phyloP scores from a whole-genome alignment of 495 filamentous ascomycete genomes.

The Acidomyces sp. region DNA sequence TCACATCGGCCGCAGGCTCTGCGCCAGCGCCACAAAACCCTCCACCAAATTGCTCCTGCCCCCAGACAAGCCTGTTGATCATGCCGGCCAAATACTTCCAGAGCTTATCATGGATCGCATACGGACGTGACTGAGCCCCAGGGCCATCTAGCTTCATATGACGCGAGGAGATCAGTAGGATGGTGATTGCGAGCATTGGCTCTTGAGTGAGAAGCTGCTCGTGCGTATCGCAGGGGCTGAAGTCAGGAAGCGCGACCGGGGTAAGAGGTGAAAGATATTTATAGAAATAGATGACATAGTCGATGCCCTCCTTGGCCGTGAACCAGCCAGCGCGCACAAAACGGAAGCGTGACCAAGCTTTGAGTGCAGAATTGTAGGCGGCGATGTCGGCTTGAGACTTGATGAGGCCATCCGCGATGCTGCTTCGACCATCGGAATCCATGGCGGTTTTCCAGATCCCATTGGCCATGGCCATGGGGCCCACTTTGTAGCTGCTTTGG shows the following conservation, averaged over 20 bases:
- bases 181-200: conserved; percentile 77
- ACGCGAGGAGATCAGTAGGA: conserved; percentile 80
- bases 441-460: conserved; percentile 6
- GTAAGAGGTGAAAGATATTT: conserved; percentile 78
- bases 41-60: conserved; percentile 84
- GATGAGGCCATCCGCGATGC: conserved; percentile 17
- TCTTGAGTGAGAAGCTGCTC: conserved; percentile 70
- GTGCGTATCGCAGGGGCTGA: conserved; percentile 59
- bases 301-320: conserved; percentile 79
- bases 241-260: conserved; percentile 77
- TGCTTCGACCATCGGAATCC: too few relatives aligned
- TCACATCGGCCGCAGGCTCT: conserved; percentile 25
- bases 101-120: conserved; percentile 88
- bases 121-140: conserved; percentile 68
- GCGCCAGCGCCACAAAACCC: conserved; percentile 69
- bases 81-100: conserved; percentile 89
- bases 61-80: conserved; percentile 89
- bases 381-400: conserved; percentile 15
- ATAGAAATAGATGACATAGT: conserved; percentile 92
- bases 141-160: conserved; percentile 68
- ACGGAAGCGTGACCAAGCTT: conserved; percentile 76
- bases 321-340: conserved; percentile 97
- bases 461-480: conserved; percentile 5
- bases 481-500: background rate
- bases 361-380: conserved; percentile 48